phyloP scores from a whole-genome alignment of 805 yeast species.

The Torulaspora franciscae region DNA sequence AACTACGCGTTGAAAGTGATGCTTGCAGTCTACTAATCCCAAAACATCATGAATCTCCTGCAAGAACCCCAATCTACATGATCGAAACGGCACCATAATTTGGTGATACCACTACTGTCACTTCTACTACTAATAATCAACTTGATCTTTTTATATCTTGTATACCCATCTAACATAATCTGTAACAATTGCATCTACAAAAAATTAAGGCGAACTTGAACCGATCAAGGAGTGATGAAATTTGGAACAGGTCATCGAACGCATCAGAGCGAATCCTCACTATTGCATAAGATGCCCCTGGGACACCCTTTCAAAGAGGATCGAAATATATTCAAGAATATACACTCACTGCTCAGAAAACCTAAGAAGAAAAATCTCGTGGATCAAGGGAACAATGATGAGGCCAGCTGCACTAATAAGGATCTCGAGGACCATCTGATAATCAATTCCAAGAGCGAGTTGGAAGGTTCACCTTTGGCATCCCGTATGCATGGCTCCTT shows the following conservation, averaged over 20 bases:
- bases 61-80: neutral
- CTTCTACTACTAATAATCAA: too few species aligned
- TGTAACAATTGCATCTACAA: neutral
- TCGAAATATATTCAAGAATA: constrained; percentile 22
- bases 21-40: neutral
- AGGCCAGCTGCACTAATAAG: neutral
- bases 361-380: constrained; percentile 11
- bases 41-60: neutral
- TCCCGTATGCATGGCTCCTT: neutral
- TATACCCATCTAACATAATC: neutral
- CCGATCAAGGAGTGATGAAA: constrained; percentile 7
- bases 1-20: constrained; percentile 5
- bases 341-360: constrained; percentile 22
- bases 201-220: neutral
- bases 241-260: constrained; percentile 7
- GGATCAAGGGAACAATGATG: neutral
- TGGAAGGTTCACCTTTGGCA: neutral
- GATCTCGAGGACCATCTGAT: neutral
- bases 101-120: neutral
- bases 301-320: constrained; percentile 24
- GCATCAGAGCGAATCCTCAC: constrained; percentile 6
- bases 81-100: neutral
- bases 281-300: constrained; percentile 17
- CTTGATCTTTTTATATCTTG: neutral
- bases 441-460: neutral